Evolutionary conservation across 2,329 filamentous ascomycete species (phyloP), one percentile per base, ranked within the genome.

Genomic region (Ilyonectria mors-panacis): DNA sequence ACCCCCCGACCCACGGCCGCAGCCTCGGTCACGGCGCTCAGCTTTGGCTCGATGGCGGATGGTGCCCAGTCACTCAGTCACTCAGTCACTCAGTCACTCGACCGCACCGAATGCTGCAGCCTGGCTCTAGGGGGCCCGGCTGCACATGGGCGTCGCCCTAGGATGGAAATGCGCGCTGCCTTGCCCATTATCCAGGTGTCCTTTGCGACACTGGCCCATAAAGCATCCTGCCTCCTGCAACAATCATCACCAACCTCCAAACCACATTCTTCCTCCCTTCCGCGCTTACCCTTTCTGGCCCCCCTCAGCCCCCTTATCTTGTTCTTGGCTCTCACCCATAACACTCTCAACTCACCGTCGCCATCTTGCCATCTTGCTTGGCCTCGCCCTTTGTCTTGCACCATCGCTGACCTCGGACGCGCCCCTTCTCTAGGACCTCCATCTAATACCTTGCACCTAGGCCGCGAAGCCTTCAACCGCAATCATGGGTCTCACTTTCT

Each of bases 401-500:
- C 70, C 63, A 70, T 33, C 23, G 54, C 54, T 66, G 47, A 66
- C 45, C 58, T 66, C 37, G 61, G 37, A 61, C 53, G 45, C 53
- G 47, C 57, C 45, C 58, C 58, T 30, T 56, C 37, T 58, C 13
- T 54, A 66, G 63, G 68, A 65, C 60, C 63, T 69, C 71, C 68
- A 73, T 68, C 75, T 70, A 75, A 71, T 73, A 63, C 71, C 70
- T 74, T 72, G 54, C 60, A 72, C 67, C 70, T 60, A 75, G 78
- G 76, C 78, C 63, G 73, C 73, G 75, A 74, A 77, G 79, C 78
- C 78, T 65, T 67, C 76, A 79, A 82, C 84, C 88, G 88, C 89
- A 87, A 95, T 85, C 85, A 99, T 99, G 96, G 96, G 96, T 97
- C 90, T 98, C 85, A 91, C 93, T 82, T 94, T 98, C 87, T 98